These are phyloP conservation scores for Solanum neorickii DNA, from an alignment of 257 asterid species.

Conservation along the genomic window DNA sequence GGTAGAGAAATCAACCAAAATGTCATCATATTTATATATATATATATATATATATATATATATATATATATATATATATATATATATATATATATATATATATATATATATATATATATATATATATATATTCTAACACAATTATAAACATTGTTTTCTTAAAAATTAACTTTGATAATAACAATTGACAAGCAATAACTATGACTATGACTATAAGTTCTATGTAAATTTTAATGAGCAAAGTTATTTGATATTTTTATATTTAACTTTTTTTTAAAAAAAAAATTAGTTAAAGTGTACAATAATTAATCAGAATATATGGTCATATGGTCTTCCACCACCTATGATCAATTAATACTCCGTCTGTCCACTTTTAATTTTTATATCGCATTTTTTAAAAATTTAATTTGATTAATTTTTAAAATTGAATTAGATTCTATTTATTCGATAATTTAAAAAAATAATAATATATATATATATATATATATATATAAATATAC, in stretches of 20 bases:
- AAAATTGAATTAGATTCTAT: too few species aligned
- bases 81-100: neutral
- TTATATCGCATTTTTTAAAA: too few species aligned
- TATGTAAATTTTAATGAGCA: neutral
- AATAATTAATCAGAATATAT: neutral
- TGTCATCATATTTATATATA: neutral
- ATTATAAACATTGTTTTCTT: neutral
- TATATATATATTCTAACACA: neutral
- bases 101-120: neutral
- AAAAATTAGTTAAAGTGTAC: neutral
- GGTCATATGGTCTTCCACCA: neutral
- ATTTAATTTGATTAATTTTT: too few species aligned
- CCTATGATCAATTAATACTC: neutral
- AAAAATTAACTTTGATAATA: neutral
- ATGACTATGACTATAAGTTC: neutral
- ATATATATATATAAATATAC: too few species aligned
- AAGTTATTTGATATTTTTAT: neutral
- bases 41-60: neutral
- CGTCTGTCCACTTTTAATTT: too few species aligned
- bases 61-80: neutral
- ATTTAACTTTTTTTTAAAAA: too few species aligned
- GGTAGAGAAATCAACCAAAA: too few species aligned
- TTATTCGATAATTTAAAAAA: too few species aligned
- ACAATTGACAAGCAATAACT: neutral
- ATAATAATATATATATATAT: too few species aligned